These are phyloP conservation scores for Copromyces sp. DNA, from an alignment of 495 filamentous ascomycete genomes.

Conservation along the genomic window DNA sequence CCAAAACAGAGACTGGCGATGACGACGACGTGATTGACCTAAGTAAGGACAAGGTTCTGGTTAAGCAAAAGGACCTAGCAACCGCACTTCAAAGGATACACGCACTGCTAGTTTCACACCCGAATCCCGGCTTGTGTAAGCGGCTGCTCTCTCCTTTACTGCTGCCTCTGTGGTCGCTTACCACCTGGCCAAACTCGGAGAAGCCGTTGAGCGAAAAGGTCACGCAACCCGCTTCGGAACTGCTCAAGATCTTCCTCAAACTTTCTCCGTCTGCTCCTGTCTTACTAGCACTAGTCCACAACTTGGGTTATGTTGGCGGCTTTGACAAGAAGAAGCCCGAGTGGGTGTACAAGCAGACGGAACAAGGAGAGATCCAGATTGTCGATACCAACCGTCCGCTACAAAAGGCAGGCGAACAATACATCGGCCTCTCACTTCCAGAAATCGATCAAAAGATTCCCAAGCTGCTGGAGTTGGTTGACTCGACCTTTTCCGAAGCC, in stretches of 20 bases:
- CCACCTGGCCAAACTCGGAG: slow-evolving; percentile 36
- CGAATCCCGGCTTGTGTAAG: slow-evolving; percentile 63
- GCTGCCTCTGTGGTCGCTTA: slow-evolving; percentile 59
- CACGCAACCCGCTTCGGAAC: slow-evolving; percentile 26
- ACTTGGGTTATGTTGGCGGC: slow-evolving; percentile 32
- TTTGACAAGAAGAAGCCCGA: slow-evolving; percentile 13
- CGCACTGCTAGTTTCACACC: slow-evolving; percentile 52
- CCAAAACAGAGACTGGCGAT: slow-evolving; percentile 6
- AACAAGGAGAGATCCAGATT: slow-evolving; percentile 21
- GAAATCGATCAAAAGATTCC: slow-evolving; percentile 41
- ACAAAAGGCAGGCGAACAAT: not conserved
- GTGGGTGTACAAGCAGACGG: slow-evolving; percentile 28
- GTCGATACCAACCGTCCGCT: slow-evolving; percentile 8
- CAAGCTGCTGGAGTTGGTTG: slow-evolving; percentile 45
- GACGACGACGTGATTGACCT: slow-evolving; percentile 30
- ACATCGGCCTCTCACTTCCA: slow-evolving; percentile 3
- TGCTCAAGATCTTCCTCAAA: slow-evolving; percentile 37
- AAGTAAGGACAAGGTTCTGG: slow-evolving; percentile 29
- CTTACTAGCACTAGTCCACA: slow-evolving; percentile 29
- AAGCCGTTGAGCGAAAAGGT: slow-evolving; percentile 20
- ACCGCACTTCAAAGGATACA: slow-evolving; percentile 47
- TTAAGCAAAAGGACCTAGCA: slow-evolving; percentile 31
- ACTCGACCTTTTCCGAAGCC: slow-evolving; percentile 41
- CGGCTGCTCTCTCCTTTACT: slow-evolving; percentile 54
- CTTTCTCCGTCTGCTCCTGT: slow-evolving; percentile 34